Conservation (phyloP, 352 stramenopile species). For the Pythium pectinolyticum region DNA sequence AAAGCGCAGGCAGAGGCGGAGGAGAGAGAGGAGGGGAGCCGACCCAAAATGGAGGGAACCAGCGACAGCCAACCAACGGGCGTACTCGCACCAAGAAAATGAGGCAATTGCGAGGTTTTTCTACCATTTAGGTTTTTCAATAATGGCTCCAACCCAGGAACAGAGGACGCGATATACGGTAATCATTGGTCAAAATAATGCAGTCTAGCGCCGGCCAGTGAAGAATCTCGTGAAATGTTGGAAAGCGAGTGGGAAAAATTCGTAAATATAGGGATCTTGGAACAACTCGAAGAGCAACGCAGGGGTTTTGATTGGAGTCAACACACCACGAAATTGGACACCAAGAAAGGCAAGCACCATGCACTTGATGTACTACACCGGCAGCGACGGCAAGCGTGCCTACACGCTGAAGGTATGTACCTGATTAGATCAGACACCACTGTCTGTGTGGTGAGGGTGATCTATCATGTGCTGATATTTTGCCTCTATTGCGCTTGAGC, state of each 20-base stretch:
- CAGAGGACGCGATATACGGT: not conserved
- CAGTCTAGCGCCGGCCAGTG: conserved; percentile 18
- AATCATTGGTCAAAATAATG: conserved; percentile 16
- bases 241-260: not conserved
- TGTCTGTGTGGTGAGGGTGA: not conserved
- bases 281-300: conserved; percentile 1
- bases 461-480: not conserved
- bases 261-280: conserved; percentile 9
- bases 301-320: conserved; percentile 22
- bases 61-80: conserved; percentile 30
- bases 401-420: conserved; percentile 98
- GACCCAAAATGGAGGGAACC: conserved; percentile 33
- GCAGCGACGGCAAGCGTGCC: conserved; percentile 94
- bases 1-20: conserved; percentile 3
- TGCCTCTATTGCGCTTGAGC: conserved; percentile 1
- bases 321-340: conserved; percentile 5
- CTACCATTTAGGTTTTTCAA: conserved; percentile 2
- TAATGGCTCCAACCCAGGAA: not conserved
- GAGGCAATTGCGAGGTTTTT: conserved; percentile 8
- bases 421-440: not conserved
- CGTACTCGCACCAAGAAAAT: conserved; percentile 22
- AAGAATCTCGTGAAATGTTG: conserved; percentile 8
- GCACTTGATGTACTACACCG: conserved; percentile 99
- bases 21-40: conserved; percentile 8
- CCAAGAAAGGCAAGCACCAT: conserved; percentile 60